phyloP scores from a whole-genome alignment of 768 basidiomycete genomes.

The Galerina marginata region DNA sequence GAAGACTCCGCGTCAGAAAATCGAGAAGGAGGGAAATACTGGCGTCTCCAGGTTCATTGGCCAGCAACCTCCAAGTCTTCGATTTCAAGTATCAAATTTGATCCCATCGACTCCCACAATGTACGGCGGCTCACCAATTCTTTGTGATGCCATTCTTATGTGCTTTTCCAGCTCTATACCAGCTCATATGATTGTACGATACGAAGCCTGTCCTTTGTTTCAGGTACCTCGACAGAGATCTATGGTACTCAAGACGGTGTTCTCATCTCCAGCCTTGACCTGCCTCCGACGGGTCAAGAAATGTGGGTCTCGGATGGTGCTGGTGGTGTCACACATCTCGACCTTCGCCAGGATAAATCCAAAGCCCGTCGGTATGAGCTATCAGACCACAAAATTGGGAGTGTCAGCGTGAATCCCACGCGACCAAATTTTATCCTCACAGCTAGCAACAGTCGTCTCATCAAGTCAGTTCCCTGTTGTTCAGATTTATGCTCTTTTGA shows the following conservation, averaged over 20 bases:
- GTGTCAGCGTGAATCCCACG: constrained; percentile 78
- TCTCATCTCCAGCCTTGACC: constrained; percentile 74
- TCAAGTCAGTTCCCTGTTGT: constrained; percentile 57
- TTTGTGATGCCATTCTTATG: constrained; percentile 2
- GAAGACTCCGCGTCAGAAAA: constrained; percentile 48
- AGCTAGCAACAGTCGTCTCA: constrained; percentile 71
- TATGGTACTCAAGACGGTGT: constrained; percentile 59
- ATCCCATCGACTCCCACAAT: constrained; percentile 75
- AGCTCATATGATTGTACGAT: constrained; percentile 84
- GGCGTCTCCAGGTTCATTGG: constrained; percentile 85
- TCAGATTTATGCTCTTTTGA: not conserved
- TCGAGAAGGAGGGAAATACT: constrained; percentile 74
- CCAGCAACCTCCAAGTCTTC: constrained; percentile 81
- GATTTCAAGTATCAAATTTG: constrained; percentile 77
- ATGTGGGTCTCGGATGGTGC: constrained; percentile 83
- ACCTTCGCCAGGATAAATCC: constrained; percentile 67
- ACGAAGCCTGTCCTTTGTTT: constrained; percentile 72
- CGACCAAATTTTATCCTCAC: constrained; percentile 71
- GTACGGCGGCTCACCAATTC: constrained; percentile 42
- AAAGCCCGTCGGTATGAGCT: constrained; percentile 66
- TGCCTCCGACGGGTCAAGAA: constrained; percentile 70
- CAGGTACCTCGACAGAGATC: constrained; percentile 73
- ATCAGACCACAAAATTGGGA: constrained; percentile 78
- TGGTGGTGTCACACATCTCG: constrained; percentile 78
- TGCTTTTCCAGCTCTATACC: constrained; percentile 67